Evolutionary conservation across 139 green algal genomes (phyloP).

Genomic region (Chlorella sp.): DNA sequence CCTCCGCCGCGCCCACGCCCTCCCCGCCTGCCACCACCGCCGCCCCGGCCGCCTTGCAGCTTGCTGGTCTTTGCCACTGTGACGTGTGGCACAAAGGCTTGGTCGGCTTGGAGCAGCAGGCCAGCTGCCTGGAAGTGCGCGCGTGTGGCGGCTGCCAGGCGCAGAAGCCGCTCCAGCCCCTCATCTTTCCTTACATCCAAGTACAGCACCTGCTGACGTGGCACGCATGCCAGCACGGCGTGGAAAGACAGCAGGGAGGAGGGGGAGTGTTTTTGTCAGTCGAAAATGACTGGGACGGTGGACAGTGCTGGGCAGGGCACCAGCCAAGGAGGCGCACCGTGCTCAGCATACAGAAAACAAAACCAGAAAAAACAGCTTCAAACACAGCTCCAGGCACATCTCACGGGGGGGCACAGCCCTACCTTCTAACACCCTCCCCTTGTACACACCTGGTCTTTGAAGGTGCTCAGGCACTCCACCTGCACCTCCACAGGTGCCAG

Average conservation of each 20-base stretch:
- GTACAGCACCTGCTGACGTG: conserved; percentile 11
- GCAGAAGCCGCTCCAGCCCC: conserved; percentile 12
- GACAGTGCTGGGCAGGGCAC: neutral
- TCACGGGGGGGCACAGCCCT: neutral
- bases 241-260: neutral
- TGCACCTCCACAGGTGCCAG: conserved; percentile 7
- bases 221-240: too few species aligned
- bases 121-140: neutral
- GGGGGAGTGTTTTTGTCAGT: neutral
- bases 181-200: neutral
- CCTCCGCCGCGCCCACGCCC: neutral
- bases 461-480: conserved; percentile 24
- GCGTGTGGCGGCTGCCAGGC: neutral
- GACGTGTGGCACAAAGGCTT: conserved; percentile 15
- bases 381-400: too few species aligned
- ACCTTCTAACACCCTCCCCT: neutral
- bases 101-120: conserved; percentile 17
- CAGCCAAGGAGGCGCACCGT: neutral
- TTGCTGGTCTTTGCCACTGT: conserved; percentile 29
- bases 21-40: neutral
- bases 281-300: neutral
- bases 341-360: too few species aligned
- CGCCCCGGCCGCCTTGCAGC: neutral
- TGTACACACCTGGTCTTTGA: neutral
- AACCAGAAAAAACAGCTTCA: too few species aligned